Evolutionary conservation across 345 rosid genomes (phyloP).

Genomic region (Populus nigra): DNA sequence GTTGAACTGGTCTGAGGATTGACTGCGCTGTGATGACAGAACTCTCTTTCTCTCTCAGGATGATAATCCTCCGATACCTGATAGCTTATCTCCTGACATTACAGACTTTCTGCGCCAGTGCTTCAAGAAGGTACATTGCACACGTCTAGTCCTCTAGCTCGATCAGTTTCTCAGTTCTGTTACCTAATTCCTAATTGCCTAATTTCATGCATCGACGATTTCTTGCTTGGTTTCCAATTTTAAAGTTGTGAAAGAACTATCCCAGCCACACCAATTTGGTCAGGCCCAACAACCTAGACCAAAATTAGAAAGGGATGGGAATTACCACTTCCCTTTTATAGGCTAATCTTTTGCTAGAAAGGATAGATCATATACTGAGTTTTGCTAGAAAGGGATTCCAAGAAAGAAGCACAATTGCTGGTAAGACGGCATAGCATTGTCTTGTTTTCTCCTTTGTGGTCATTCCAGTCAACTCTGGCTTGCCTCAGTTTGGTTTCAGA

Average conservation of each 20-base stretch:
- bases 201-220: background rate
- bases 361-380: background rate
- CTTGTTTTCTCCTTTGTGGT: background rate
- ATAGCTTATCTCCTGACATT: conserved; percentile 89
- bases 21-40: background rate
- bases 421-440: background rate
- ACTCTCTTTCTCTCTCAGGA: conserved; percentile 48
- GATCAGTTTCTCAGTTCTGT: background rate
- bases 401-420: background rate
- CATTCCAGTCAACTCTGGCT: background rate
- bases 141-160: background rate
- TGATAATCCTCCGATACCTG: conserved; percentile 95
- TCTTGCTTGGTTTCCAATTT: background rate
- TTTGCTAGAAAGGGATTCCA: background rate
- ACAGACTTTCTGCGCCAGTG: conserved; percentile 94
- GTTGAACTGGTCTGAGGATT: background rate
- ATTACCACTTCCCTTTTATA: background rate
- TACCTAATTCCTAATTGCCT: background rate
- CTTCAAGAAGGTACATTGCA: conserved; percentile 81
- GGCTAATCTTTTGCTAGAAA: background rate
- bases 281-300: background rate
- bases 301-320: background rate
- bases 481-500: background rate
- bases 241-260: background rate
- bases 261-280: background rate